Base-by-base conservation (phyloP, 192 early-diverging fungal species). In the Entomortierella parvispora region DNA sequence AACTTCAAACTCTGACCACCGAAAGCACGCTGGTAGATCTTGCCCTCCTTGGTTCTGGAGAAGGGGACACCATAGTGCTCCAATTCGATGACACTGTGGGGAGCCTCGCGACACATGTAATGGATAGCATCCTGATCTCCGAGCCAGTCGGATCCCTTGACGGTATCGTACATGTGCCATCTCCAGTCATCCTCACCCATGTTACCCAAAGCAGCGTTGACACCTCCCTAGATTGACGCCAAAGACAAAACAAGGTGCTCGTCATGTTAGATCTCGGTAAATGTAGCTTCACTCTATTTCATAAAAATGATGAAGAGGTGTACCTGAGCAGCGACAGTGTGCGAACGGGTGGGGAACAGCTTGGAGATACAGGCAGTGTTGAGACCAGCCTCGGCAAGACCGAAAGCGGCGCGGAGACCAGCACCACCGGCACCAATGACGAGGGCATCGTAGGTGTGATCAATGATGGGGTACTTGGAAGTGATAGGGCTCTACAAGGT, bases 111-210 rank as follows among this genome's bases (percentile, higher is more conserved):
- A 84, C 96, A 98, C 97, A 99, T 99, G 85, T 99, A 99, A 80
- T 99, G 97, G 63, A 99, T 99, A 55, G 97, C 97, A 66, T 99
- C 96, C 87, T 99, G 97, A 85, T 99, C 97, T 85, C 96, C 97
- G 22, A 99, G 90, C 97, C 97, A 99, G 81, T 99, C 97, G 65
- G 92, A 94, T 54, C 96, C 97, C 88, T 99, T 99, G 81, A 97
- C 96, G 25, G 97, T 97, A 66, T 99, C 97, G 78, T 97, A 99
- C 97, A 99, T 99, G 82, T 99, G 97, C 97, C 97, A 99, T 84
- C 96, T 90, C 97, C 97, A 99, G 87, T 99, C 97, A 82, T 99
- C 97, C 85, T 99, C 95, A 65, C 91, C 90, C 96, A 99, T 98
- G 85, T 99, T 99, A 54, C 97, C 97, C 46, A 99, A 90, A 50